Evolutionary conservation across 2,329 filamentous ascomycete species (phyloP).

Genomic region (Scortechinia acanthostroma): DNA sequence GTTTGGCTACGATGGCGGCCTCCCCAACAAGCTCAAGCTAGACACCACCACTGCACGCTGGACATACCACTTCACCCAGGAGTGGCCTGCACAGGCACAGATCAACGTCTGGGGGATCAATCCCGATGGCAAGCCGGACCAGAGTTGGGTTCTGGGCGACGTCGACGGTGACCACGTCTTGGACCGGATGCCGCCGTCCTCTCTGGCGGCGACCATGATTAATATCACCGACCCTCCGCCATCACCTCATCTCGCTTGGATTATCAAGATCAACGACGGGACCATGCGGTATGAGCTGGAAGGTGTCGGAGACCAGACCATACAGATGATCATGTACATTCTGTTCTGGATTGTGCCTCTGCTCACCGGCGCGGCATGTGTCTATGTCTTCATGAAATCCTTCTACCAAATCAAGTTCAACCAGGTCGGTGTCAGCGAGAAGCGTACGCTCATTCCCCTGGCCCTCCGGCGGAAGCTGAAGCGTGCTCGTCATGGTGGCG

Average conservation of each 20-base stretch:
- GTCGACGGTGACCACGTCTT: constrained; percentile 50
- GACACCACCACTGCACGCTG: constrained; percentile 38
- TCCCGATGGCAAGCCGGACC: constrained; percentile 51
- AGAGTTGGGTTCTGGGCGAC: constrained; percentile 50
- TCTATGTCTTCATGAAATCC: constrained; percentile 48
- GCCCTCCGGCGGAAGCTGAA: constrained; percentile 23
- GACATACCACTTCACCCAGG: constrained; percentile 51
- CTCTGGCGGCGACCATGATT: constrained; percentile 41
- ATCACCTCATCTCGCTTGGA: constrained; percentile 44
- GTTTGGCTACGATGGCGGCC: constrained; percentile 54
- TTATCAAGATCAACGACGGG: constrained; percentile 44
- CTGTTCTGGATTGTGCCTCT: constrained; percentile 46
- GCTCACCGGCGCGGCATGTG: constrained; percentile 34
- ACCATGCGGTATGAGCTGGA: constrained; percentile 38
- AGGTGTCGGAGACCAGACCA: constrained; percentile 41
- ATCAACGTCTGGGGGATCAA: constrained; percentile 64
- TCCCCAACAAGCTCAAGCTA: constrained; percentile 41
- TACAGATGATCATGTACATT: constrained; percentile 44
- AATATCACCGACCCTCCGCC: constrained; percentile 50
- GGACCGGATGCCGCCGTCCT: constrained; percentile 53
- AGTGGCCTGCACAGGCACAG: constrained; percentile 55
- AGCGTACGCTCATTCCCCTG: constrained; percentile 27
- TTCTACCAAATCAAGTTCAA: constrained; percentile 50
- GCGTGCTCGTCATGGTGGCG: constrained; percentile 6
- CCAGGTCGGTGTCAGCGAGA: constrained; percentile 42